phyloP scores from a whole-genome alignment of 2,329 filamentous ascomycete genomes.

The Ceratocystis cacaofunesta region DNA sequence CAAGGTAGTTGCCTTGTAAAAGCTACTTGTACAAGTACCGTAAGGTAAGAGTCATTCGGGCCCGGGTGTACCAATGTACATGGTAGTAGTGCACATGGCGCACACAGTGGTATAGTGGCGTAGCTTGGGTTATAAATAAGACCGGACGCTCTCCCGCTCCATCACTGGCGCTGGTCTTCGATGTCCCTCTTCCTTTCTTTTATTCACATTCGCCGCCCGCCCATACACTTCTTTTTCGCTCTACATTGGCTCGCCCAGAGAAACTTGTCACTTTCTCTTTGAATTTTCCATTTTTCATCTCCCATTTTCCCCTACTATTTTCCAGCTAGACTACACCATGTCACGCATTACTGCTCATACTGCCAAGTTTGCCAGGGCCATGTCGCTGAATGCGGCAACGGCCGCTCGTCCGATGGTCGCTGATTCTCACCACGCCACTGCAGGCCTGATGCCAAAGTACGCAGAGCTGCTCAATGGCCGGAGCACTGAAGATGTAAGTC shows the following conservation, averaged over 20 bases:
- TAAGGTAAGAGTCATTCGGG: not conserved
- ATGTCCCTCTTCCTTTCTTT: not conserved
- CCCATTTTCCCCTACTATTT: not conserved
- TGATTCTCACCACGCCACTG: slow-evolving; percentile 24
- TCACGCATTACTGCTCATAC: slow-evolving; percentile 36
- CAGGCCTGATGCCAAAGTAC: slow-evolving; percentile 33
- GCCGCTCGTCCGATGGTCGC: slow-evolving; percentile 25
- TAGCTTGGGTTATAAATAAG: not conserved
- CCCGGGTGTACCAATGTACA: not conserved
- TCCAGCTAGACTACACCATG: slow-evolving; percentile 24
- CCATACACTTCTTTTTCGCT: not conserved
- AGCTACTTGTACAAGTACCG: too few relatives aligned
- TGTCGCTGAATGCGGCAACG: slow-evolving; percentile 28
- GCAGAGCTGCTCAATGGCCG: slow-evolving; percentile 30
- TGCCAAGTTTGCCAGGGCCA: slow-evolving; percentile 33
- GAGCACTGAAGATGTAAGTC: slow-evolving; percentile 29
- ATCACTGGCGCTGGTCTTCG: not conserved
- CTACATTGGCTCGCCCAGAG: not conserved
- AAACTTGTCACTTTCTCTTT: not conserved
- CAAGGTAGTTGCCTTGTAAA: not conserved
- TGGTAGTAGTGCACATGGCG: not conserved
- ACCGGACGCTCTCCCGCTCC: not conserved
- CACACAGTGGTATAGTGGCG: too few relatives aligned
- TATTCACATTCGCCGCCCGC: too few relatives aligned
- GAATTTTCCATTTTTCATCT: not conserved